A percentile compares a stretch with the other conserved stretches of the same genome.
phyloP scores from a whole-genome alignment of 2,329 filamentous ascomycete genomes.

The Penicillium sp. region DNA sequence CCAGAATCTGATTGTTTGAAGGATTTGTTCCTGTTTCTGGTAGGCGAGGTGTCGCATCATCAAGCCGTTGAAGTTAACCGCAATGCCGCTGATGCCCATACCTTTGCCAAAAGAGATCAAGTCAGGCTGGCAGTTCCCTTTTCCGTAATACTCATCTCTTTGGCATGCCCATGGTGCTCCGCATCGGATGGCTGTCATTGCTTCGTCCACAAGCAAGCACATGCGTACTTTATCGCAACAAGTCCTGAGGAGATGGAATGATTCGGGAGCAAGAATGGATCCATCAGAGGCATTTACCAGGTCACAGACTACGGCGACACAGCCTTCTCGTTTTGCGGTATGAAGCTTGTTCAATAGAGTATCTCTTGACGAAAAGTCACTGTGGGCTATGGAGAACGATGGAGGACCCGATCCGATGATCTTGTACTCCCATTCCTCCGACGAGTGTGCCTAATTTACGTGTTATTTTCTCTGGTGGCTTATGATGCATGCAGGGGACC shows the following conservation, averaged over 20 bases:
- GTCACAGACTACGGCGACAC: neutral
- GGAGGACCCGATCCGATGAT: neutral
- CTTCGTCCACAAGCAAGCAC: slow-evolving; percentile 2
- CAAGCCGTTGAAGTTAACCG: slow-evolving; percentile 1
- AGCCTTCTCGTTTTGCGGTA: neutral
- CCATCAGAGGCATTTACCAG: slow-evolving; percentile 1
- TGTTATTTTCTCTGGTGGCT: neutral
- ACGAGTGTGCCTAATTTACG: neutral
- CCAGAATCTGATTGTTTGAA: neutral
- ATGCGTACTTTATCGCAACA: neutral
- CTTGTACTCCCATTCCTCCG: slow-evolving; percentile 1
- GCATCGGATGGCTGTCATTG: slow-evolving; percentile 3
- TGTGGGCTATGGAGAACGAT: neutral
- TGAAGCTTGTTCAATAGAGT: neutral
- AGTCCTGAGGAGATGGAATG: neutral
- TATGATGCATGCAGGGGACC: neutral
- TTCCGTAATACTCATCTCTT: slow-evolving; percentile 1
- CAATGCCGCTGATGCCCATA: neutral
- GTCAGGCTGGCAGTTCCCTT: neutral
- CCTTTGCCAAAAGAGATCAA: slow-evolving; percentile 3
- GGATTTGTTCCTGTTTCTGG: neutral
- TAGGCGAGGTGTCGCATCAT: slow-evolving; percentile 1
- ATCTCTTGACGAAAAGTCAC: neutral
- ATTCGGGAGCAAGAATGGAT: neutral
- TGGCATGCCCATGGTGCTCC: slow-evolving; percentile 1